Evolutionary conservation across 345 rosid genomes (phyloP).

Genomic region (Gynandropsis gynandra): DNA sequence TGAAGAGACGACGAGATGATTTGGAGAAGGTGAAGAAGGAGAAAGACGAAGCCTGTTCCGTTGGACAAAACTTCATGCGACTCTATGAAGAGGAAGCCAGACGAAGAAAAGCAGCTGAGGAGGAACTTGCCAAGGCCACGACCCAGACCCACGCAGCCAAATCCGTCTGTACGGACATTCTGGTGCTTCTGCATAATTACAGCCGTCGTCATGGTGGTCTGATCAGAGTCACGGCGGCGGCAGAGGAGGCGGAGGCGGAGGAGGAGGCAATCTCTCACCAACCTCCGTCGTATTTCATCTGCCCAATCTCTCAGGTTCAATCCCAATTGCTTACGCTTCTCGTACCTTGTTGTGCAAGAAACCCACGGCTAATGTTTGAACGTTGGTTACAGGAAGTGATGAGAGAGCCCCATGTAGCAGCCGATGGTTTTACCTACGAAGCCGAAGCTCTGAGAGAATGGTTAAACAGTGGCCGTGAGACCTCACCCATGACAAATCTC

Average conservation of each 20-base stretch:
- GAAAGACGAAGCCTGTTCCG: constrained; percentile 38
- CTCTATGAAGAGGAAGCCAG: constrained; percentile 31
- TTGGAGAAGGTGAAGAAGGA: constrained; percentile 28
- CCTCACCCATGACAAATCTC: constrained; percentile 44
- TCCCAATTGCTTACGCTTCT: too few relatives aligned
- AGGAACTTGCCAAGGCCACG: constrained; percentile 24
- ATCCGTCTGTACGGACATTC: constrained; percentile 30
- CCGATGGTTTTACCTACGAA: constrained; percentile 60
- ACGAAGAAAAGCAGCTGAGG: constrained; percentile 24
- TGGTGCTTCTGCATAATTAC: constrained; percentile 28
- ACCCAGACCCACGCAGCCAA: constrained; percentile 29
- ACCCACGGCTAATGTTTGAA: not conserved
- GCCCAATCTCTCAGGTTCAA: constrained; percentile 39
- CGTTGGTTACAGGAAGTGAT: constrained; percentile 42
- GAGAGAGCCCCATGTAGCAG: constrained; percentile 53
- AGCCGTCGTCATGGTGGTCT: constrained; percentile 22
- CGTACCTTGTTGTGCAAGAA: too few relatives aligned
- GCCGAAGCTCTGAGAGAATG: constrained; percentile 41
- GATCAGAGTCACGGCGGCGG: constrained; percentile 16
- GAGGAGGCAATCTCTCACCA: constrained; percentile 24
- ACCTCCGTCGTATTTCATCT: constrained; percentile 38
- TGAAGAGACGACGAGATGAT: constrained; percentile 28
- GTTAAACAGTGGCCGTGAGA: constrained; percentile 44
- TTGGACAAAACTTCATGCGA: constrained; percentile 27
- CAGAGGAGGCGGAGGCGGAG: constrained; percentile 20